These are phyloP conservation scores for Hymenoscyphus occultus DNA, from an alignment of 2,329 filamentous ascomycete species.

Conservation along the genomic window DNA sequence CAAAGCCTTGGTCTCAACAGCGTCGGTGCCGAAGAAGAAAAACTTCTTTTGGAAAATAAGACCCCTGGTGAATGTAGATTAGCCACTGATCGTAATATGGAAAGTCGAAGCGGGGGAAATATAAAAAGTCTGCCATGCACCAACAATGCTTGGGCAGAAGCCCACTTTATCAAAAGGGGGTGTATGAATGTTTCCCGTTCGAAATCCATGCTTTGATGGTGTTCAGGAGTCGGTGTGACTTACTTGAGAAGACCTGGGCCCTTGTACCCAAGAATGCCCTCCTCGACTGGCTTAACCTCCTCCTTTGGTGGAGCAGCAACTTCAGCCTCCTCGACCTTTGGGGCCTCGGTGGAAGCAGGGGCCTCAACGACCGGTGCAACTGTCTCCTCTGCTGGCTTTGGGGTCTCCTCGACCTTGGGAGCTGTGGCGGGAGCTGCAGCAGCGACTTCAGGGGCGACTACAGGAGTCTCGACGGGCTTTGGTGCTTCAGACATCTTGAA, in stretches of 20 bases:
- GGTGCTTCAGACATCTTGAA: slow-evolving; percentile 58
- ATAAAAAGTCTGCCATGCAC: neutral
- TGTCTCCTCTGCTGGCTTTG: slow-evolving; percentile 35
- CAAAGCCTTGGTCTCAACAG: slow-evolving; percentile 72
- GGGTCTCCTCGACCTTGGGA: slow-evolving; percentile 29
- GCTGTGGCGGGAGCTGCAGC: slow-evolving; percentile 38
- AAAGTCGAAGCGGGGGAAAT: neutral
- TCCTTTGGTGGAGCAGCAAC: slow-evolving; percentile 47
- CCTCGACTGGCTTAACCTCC: slow-evolving; percentile 48
- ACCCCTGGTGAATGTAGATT: slow-evolving; percentile 54
- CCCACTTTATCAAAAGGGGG: neutral
- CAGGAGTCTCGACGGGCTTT: slow-evolving; percentile 60
- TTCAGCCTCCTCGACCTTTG: slow-evolving; percentile 48
- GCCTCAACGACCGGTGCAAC: slow-evolving; percentile 38
- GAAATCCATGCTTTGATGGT: neutral
- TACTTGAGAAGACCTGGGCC: slow-evolving; percentile 79
- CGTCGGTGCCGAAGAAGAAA: slow-evolving; percentile 79
- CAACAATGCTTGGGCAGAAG: neutral
- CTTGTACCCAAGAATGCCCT: slow-evolving; percentile 88
- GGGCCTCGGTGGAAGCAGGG: slow-evolving; percentile 42
- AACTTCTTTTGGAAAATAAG: slow-evolving; percentile 86
- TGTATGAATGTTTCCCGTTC: neutral
- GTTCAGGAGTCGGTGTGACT: slow-evolving; percentile 40
- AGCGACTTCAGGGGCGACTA: slow-evolving; percentile 30
- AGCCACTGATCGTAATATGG: neutral